Conservation (phyloP, 192 early-diverging fungal genomes). For the Fimicolochytrium jonesii region DNA sequence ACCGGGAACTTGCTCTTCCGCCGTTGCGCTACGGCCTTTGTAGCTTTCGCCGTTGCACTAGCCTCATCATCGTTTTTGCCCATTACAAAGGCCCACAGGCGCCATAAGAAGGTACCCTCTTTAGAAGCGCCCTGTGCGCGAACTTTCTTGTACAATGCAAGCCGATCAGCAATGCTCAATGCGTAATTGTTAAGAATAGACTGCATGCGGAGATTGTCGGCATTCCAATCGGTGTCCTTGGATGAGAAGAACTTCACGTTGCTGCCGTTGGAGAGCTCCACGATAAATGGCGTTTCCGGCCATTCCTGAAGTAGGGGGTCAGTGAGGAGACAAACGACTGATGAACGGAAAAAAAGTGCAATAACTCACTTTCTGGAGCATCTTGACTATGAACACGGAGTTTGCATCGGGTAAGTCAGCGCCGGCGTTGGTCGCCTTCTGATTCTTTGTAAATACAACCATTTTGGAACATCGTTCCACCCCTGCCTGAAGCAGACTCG, state of each 20-base stretch:
- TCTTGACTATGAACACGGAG: slow-evolving; percentile 50
- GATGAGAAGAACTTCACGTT: slow-evolving; percentile 47
- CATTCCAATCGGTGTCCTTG: slow-evolving; percentile 36
- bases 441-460: slow-evolving; percentile 43
- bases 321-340: neutral
- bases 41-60: neutral
- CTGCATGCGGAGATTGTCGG: slow-evolving; percentile 44
- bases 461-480: slow-evolving; percentile 36
- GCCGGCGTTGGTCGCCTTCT: slow-evolving; percentile 4
- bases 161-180: slow-evolving; percentile 39
- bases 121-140: slow-evolving; percentile 28
- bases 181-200: slow-evolving; percentile 51
- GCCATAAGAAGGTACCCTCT: slow-evolving; percentile 24
- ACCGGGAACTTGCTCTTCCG: slow-evolving; percentile 4
- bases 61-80: neutral
- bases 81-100: slow-evolving; percentile 29
- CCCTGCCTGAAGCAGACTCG: slow-evolving; percentile 31
- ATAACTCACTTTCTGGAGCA: slow-evolving; percentile 35
- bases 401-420: slow-evolving; percentile 40
- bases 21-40: neutral
- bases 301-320: slow-evolving; percentile 33
- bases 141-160: slow-evolving; percentile 41
- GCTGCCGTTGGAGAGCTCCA: slow-evolving; percentile 43
- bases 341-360: no score
- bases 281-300: slow-evolving; percentile 36